Percentiles rank a stretch among this genome's conserved stretches.
Conservation (phyloP, 2,329 filamentous ascomycete species). For the Ceratocystis cubensis region DNA sequence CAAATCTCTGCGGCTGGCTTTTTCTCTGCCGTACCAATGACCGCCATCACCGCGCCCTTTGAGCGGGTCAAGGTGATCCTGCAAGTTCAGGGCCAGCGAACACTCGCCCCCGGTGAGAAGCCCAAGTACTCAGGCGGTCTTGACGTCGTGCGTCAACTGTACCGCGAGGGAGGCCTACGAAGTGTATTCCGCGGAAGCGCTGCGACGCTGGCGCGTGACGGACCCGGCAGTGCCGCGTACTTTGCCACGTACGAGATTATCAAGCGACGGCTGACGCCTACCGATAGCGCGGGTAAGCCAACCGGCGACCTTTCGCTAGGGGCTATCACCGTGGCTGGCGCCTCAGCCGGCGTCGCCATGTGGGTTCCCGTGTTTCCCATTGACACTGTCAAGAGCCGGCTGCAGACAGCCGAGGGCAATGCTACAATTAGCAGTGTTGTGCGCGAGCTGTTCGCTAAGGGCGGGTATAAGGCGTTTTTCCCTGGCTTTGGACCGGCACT, state of each 20-base stretch:
- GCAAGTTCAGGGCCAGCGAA: conserved; percentile 90
- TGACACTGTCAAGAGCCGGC: conserved; percentile 85
- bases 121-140: conserved; percentile 76
- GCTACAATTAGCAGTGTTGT: conserved; percentile 71
- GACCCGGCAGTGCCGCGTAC: conserved; percentile 85
- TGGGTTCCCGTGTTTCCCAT: conserved; percentile 98
- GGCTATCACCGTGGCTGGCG: conserved; percentile 77
- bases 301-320: conserved; percentile 66
- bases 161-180: conserved; percentile 76
- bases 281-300: conserved; percentile 62
- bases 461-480: conserved; percentile 88
- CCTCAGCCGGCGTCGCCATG: conserved; percentile 89
- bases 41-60: conserved; percentile 93
- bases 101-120: conserved; percentile 78
- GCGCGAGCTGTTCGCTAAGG: conserved; percentile 65
- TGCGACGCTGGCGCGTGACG: conserved; percentile 88
- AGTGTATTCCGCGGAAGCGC: conserved; percentile 84
- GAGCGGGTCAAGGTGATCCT: conserved; percentile 98
- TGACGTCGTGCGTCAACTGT: conserved; percentile 88
- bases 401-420: conserved; percentile 83
- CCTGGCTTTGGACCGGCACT: conserved; percentile 89
- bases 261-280: conserved; percentile 74
- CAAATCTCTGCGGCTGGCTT: conserved; percentile 89
- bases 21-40: conserved; percentile 97
- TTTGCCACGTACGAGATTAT: conserved; percentile 96